phyloP scores from a whole-genome alignment of 2,329 filamentous ascomycete genomes.

The Fusarium subtropicale region DNA sequence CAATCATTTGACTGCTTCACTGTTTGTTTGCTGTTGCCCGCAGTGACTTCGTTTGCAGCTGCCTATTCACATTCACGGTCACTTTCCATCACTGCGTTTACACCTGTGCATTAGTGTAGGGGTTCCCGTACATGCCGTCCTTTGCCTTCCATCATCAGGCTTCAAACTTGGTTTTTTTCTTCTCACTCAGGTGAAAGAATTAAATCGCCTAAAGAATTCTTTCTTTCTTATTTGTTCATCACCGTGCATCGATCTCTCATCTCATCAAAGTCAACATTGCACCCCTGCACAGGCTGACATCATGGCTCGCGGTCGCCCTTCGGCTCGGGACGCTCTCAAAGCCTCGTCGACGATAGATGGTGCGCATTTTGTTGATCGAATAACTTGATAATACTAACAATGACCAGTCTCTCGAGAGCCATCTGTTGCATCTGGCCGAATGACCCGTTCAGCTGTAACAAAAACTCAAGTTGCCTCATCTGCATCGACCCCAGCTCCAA shows the following conservation, averaged over 20 bases:
- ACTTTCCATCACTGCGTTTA: slow-evolving; percentile 19
- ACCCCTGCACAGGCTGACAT: background rate
- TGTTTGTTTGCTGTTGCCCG: slow-evolving; percentile 20
- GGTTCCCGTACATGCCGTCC: slow-evolving; percentile 14
- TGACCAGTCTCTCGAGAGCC: slow-evolving; percentile 33
- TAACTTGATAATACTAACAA: slow-evolving; percentile 1
- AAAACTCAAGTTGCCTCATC: slow-evolving; percentile 29
- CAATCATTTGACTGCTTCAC: slow-evolving; percentile 7
- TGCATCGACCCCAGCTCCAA: slow-evolving; percentile 5
- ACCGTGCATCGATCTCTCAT: background rate
- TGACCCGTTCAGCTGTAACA: slow-evolving; percentile 46
- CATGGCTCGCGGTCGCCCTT: slow-evolving; percentile 51
- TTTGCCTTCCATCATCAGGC: slow-evolving; percentile 1
- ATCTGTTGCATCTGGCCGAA: slow-evolving; percentile 35
- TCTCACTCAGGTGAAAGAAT: background rate
- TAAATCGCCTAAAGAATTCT: background rate
- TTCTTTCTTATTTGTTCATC: background rate
- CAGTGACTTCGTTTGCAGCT: slow-evolving; percentile 12
- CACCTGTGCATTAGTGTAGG: slow-evolving; percentile 38
- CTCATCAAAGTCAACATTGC: background rate
- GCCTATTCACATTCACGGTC: slow-evolving; percentile 24
- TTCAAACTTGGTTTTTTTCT: background rate
- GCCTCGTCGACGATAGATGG: slow-evolving; percentile 34
- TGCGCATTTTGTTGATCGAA: slow-evolving; percentile 8
- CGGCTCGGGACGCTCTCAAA: slow-evolving; percentile 34